Base-by-base conservation (phyloP, 106 monocot species). In the Alisma plantagoaquatica region DNA sequence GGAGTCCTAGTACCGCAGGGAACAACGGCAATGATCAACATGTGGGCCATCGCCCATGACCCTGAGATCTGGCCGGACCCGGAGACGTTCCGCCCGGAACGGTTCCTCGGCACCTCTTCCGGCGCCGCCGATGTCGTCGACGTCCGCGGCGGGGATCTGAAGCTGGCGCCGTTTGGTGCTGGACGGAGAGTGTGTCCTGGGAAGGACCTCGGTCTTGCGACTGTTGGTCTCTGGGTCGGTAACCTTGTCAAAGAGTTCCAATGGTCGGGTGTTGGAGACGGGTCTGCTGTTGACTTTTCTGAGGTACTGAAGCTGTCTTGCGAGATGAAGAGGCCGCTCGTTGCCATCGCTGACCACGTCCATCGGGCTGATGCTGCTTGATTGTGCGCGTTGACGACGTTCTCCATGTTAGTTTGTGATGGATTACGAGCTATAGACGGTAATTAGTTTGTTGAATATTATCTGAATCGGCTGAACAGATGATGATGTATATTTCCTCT, bases 251-350 rank as follows among this genome's bases (percentile, higher is more conserved):
- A 53, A 33, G 27, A 33, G 23, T 72, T 72, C 59, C 22, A 53
- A 7, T 72, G 72, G 72, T n/a, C n/a, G n/a, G 7, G 19, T 12
- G 59, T 14, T 3, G 45, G 4, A 0, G 59, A 33, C 6, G 58
- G 14, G 11, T 58, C n/a, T n/a, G n/a, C 57, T 3, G 72, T 72
- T 10, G 72, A 72, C 12, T 8, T 72, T 32, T 27, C 31, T 2
- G 72, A 72, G 52, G 58, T 59, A n/a, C 51, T 72, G 41, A 72
- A 72, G 72, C 59, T 72, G 31, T 72, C 72, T 1, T 44, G 58
- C 5, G 72, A 65, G 65, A 65, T 72, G 72, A 65, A 64, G 59
- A 51, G 17, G 0, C 65, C 72, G 4, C 50, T 67, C 28, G 41
- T 41, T 6, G 58, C 67, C 4, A 42, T 41, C 3, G 67, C 41